Percentiles rank a stretch among this genome's conserved stretches.
Conservation (phyloP, 345 rosid genomes). For the Murraya paniculata region DNA sequence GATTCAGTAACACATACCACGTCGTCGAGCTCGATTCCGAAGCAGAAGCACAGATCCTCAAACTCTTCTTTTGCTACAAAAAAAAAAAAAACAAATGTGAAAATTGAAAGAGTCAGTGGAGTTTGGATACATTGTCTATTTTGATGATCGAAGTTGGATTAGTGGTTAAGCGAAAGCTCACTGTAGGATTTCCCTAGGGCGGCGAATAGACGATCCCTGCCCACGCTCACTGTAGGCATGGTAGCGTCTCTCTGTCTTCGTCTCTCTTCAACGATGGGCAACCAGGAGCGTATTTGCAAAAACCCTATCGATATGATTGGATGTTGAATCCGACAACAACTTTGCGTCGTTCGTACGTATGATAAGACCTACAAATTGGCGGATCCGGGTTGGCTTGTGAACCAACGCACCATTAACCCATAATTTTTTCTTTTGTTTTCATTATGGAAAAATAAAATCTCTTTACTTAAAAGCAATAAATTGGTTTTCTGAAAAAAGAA, state of each 20-base stretch:
- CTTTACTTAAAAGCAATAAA: too few species aligned
- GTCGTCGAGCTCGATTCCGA: constrained; percentile 93
- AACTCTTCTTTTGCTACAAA: constrained; percentile 69
- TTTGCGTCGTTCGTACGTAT: too few species aligned
- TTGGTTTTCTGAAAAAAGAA: too few species aligned
- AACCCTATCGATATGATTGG: neutral
- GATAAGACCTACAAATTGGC: neutral
- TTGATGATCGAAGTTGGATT: neutral
- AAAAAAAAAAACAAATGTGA: neutral
- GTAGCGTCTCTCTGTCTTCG: neutral
- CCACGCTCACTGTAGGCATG: constrained; percentile 86
- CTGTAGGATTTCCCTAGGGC: constrained; percentile 71
- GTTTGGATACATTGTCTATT: neutral
- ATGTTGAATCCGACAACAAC: neutral
- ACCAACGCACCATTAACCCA: neutral
- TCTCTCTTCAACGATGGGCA: neutral
- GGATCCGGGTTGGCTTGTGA: neutral
- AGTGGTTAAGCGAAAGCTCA: constrained; percentile 12
- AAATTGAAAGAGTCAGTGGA: neutral
- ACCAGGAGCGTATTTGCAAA: neutral
- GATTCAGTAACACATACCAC: constrained; percentile 49
- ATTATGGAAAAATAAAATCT: too few species aligned
- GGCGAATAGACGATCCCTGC: constrained; percentile 68
- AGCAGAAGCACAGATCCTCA: constrained; percentile 83
- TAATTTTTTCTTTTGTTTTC: neutral